These are phyloP conservation scores for Salix viminalis DNA, from an alignment of 345 rosid genomes.

Conservation along the genomic window DNA sequence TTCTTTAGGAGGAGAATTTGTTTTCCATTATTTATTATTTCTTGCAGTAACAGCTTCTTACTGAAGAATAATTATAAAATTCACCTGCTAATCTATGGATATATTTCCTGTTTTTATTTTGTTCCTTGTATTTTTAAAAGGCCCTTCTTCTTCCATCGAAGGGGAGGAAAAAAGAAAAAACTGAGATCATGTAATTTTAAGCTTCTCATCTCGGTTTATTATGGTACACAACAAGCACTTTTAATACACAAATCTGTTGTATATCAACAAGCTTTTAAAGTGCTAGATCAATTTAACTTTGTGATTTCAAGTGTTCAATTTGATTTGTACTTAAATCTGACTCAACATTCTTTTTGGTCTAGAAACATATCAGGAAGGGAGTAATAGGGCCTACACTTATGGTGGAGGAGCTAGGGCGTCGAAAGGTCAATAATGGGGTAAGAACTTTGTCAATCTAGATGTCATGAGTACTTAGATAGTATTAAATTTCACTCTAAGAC, in stretches of 20 bases:
- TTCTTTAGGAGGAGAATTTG: neutral
- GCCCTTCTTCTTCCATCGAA: neutral
- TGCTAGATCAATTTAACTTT: neutral
- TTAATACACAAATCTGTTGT: neutral
- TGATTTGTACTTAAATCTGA: neutral
- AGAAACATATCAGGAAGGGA: slow-evolving; percentile 85
- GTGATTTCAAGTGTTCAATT: neutral
- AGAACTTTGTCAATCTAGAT: slow-evolving; percentile 12
- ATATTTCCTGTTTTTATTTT: neutral
- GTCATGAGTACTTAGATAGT: neutral
- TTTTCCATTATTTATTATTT: neutral
- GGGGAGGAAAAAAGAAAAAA: neutral
- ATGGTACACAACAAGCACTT: neutral
- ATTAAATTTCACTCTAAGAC: neutral
- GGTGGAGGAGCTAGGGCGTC: slow-evolving; percentile 86
- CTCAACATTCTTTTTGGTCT: slow-evolving; percentile 18
- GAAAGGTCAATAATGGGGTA: slow-evolving; percentile 61
- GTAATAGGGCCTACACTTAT: slow-evolving; percentile 66
- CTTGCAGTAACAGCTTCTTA: neutral
- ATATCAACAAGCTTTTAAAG: neutral
- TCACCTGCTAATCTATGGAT: neutral
- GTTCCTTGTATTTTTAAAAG: neutral
- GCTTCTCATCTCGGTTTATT: neutral
- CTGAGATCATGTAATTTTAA: neutral
- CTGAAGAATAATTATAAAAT: neutral